Evolutionary conservation across 2,329 filamentous ascomycete species (phyloP).

Genomic region (Alternaria brassicicola): DNA sequence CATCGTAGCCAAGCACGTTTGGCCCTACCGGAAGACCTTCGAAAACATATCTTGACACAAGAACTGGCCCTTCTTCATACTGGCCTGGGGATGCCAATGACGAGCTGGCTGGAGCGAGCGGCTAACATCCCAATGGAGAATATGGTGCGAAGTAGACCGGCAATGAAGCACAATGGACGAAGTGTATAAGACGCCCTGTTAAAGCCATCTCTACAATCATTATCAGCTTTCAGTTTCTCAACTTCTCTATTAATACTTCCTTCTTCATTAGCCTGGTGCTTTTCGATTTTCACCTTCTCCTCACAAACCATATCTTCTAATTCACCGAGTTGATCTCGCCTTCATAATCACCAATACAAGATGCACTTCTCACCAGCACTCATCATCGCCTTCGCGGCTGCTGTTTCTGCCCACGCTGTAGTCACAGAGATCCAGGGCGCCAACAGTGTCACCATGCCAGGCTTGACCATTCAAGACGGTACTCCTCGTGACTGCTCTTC

Average conservation of each 20-base stretch:
- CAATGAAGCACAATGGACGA: not conserved
- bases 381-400: conserved; percentile 39
- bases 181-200: conserved; percentile 27
- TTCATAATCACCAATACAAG: conserved; percentile 10
- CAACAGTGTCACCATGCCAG: conserved; percentile 68
- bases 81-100: conserved; percentile 8
- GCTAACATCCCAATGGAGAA: conserved; percentile 10
- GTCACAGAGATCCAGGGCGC: conserved; percentile 63
- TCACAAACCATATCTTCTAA: conserved; percentile 3
- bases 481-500: conserved; percentile 71
- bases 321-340: conserved; percentile 26
- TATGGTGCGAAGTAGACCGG: conserved; percentile 6
- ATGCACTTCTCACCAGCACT: conserved; percentile 41
- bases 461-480: conserved; percentile 66
- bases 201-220: conserved; percentile 9
- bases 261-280: conserved; percentile 31
- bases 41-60: conserved; percentile 24
- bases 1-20: conserved; percentile 33
- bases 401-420: conserved; percentile 64
- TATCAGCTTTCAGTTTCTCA: conserved; percentile 26
- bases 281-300: conserved; percentile 14
- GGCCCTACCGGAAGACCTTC: conserved; percentile 9
- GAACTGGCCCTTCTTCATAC: conserved; percentile 14
- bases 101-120: conserved; percentile 3
- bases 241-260: conserved; percentile 15